phyloP scores from a whole-genome alignment of 192 early-diverging fungal genomes.

The Thamnidium elegans region DNA sequence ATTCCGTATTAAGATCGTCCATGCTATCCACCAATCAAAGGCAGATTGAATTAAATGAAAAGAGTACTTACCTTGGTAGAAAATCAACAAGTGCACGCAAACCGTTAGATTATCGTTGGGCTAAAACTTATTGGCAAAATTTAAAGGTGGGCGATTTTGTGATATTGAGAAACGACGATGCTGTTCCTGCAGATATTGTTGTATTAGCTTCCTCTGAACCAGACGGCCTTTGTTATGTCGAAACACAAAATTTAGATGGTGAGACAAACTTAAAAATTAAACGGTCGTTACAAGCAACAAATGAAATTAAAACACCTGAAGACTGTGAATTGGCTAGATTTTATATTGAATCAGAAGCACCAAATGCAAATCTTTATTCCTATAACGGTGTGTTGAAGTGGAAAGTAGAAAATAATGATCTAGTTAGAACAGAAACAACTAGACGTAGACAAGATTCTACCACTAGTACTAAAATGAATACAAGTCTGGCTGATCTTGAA shows the following conservation, averaged over 20 bases:
- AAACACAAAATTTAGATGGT: slow-evolving; percentile 80
- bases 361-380: slow-evolving; percentile 57
- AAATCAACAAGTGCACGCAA: neutral
- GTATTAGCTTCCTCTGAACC: slow-evolving; percentile 65
- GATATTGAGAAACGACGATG: slow-evolving; percentile 52
- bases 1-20: slow-evolving; percentile 39
- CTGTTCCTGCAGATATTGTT: slow-evolving; percentile 65
- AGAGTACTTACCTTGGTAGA: neutral
- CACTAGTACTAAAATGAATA: slow-evolving; percentile 16
- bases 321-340: slow-evolving; percentile 47
- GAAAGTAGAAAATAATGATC: slow-evolving; percentile 11
- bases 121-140: slow-evolving; percentile 47
- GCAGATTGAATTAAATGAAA: slow-evolving; percentile 28
- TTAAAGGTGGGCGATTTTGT: slow-evolving; percentile 65
- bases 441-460: neutral
- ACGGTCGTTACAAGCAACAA: slow-evolving; percentile 49
- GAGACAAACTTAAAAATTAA: slow-evolving; percentile 80
- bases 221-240: slow-evolving; percentile 65
- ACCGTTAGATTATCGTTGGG: slow-evolving; percentile 40
- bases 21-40: neutral
- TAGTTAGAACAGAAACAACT: no score
- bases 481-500: neutral
- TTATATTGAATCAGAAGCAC: slow-evolving; percentile 58
- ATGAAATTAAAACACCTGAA: slow-evolving; percentile 46
- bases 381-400: slow-evolving; percentile 60